Percentiles rank a stretch among this genome's conserved stretches.
phyloP scores from a whole-genome alignment of 768 basidiomycete genomes.

The Galerina sulciceps region DNA sequence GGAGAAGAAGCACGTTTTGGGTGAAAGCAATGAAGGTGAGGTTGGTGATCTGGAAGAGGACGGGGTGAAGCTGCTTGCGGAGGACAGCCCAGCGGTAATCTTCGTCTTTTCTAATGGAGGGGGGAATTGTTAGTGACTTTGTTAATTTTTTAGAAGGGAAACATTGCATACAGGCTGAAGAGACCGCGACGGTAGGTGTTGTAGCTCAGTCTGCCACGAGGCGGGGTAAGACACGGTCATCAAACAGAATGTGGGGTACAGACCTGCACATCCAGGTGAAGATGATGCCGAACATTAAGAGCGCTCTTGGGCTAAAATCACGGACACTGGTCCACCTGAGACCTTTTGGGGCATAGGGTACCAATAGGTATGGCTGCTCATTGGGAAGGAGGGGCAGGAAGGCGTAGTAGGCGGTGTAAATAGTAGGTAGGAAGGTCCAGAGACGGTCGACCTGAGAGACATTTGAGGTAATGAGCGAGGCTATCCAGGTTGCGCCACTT shows the following conservation, averaged over 20 bases:
- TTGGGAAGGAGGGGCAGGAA: conserved; percentile 66
- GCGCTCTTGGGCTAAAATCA: conserved; percentile 70
- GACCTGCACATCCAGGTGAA: conserved; percentile 71
- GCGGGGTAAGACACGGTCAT: conserved; percentile 3
- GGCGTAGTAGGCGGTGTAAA: conserved; percentile 85
- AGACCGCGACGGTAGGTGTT: conserved; percentile 87
- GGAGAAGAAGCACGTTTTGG: conserved; percentile 82
- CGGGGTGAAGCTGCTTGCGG: conserved; percentile 51
- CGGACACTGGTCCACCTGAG: conserved; percentile 41
- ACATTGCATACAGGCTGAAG: conserved; percentile 60
- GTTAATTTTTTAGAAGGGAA: not conserved
- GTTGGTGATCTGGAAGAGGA: conserved; percentile 49
- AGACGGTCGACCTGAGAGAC: conserved; percentile 88
- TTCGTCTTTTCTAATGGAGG: conserved; percentile 65
- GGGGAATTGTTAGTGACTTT: not conserved
- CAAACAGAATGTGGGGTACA: conserved; percentile 4
- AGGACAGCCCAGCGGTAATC: conserved; percentile 93
- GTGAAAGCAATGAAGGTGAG: conserved; percentile 75
- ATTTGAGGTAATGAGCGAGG: conserved; percentile 73
- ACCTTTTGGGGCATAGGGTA: conserved; percentile 60
- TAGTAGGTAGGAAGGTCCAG: conserved; percentile 78
- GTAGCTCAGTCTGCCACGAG: conserved; percentile 45
- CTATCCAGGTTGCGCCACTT: conserved; percentile 54
- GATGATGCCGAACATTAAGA: conserved; percentile 75
- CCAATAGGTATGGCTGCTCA: conserved; percentile 42